phyloP scores from a whole-genome alignment of 306 rosid genomes.

The Arachis hypogaea region DNA sequence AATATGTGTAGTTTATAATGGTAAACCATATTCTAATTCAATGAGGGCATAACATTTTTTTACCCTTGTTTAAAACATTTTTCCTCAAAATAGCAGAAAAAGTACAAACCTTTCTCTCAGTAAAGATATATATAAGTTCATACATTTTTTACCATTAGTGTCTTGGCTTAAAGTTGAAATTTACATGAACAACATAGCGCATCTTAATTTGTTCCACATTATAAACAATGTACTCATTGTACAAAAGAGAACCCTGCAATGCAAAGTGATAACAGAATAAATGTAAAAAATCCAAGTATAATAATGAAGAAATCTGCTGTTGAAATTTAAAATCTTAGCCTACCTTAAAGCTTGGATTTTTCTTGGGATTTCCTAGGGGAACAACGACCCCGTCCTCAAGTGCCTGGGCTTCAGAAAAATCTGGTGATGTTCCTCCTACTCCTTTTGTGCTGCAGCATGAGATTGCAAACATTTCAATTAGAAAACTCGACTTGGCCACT shows the following conservation, averaged over 20 bases:
- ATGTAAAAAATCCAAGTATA: constrained; percentile 5
- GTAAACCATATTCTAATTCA: background rate
- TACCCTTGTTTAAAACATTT: background rate
- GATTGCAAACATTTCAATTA: constrained; percentile 13
- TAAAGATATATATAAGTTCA: constrained; percentile 12
- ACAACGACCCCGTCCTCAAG: constrained; percentile 74
- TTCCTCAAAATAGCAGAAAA: background rate
- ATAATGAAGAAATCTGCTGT: constrained; percentile 5
- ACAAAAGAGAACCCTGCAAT: constrained; percentile 68
- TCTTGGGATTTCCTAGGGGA: constrained; percentile 72
- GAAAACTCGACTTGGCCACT: background rate
- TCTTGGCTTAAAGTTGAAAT: constrained; percentile 62
- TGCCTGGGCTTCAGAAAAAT: constrained; percentile 61
- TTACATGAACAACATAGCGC: constrained; percentile 81
- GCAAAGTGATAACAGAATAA: constrained; percentile 20
- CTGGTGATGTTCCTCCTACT: constrained; percentile 79
- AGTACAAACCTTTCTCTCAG: constrained; percentile 2
- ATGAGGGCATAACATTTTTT: background rate
- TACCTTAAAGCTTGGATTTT: constrained; percentile 47
- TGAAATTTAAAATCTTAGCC: constrained; percentile 8
- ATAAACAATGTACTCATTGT: constrained; percentile 93
- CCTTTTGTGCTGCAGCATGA: constrained; percentile 79
- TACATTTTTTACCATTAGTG: constrained; percentile 12
- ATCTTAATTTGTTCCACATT: constrained; percentile 83
- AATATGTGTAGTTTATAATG: background rate